Conservation (phyloP, 805 yeast genomes). For the Cyberlindnera bimundalis region DNA sequence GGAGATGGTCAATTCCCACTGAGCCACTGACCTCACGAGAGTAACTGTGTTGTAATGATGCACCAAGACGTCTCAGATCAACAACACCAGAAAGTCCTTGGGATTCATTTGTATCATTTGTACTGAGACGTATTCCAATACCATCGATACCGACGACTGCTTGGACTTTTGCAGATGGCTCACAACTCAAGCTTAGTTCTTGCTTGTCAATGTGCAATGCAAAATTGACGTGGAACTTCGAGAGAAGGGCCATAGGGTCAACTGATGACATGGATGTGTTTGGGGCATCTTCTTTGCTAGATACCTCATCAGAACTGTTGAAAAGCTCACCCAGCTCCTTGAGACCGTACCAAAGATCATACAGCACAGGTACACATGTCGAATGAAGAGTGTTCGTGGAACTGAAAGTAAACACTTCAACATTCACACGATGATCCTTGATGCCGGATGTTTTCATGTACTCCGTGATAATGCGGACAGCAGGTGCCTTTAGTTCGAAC, state of each 20-base stretch:
- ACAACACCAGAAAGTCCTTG: conserved; percentile 44
- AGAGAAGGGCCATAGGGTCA: conserved; percentile 45
- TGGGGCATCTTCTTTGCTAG: conserved; percentile 12
- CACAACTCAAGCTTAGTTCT: conserved; percentile 76
- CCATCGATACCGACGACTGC: conserved; percentile 76
- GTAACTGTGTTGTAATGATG: conserved; percentile 83
- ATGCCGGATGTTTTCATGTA: conserved; percentile 42
- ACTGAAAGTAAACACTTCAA: conserved; percentile 58
- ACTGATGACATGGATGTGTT: conserved; percentile 7
- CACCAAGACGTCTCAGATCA: conserved; percentile 52
- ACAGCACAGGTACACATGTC: conserved; percentile 72
- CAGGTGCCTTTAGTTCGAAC: conserved; percentile 70
- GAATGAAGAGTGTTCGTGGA: conserved; percentile 72
- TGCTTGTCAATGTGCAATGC: conserved; percentile 71
- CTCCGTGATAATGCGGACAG: conserved; percentile 53
- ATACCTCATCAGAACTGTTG: conserved; percentile 5
- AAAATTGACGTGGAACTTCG: conserved; percentile 57
- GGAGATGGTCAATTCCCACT: conserved; percentile 43
- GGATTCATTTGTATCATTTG: conserved; percentile 41
- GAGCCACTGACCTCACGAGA: conserved; percentile 88
- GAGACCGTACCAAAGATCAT: conserved; percentile 51
- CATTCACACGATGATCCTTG: conserved; percentile 43
- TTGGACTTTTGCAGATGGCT: conserved; percentile 89
- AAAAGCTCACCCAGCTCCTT: conserved; percentile 43
- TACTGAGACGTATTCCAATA: conserved; percentile 53